Evolutionary conservation across 1,284 basidiomycete genomes (phyloP).

Genomic region (Malassezia dermatis): DNA sequence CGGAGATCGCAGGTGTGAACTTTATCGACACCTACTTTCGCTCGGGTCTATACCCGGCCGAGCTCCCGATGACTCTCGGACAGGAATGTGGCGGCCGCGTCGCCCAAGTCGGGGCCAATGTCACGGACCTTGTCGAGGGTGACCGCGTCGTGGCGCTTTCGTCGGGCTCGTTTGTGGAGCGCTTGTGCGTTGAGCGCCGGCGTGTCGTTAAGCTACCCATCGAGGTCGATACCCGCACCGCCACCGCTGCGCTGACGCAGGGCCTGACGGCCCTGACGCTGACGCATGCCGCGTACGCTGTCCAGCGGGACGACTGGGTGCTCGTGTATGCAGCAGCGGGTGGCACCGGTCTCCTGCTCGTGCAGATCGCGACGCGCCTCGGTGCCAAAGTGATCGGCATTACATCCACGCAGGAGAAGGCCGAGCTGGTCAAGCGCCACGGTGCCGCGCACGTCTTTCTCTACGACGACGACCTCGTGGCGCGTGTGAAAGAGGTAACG

Average conservation of each 20-base stretch:
- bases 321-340: slow-evolving; percentile 85
- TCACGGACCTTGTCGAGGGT: slow-evolving; percentile 54
- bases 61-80: slow-evolving; percentile 66
- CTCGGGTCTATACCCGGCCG: slow-evolving; percentile 51
- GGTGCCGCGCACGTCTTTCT: slow-evolving; percentile 81
- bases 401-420: slow-evolving; percentile 76
- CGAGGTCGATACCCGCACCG: slow-evolving; percentile 57
- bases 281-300: slow-evolving; percentile 69
- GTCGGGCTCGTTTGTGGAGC: slow-evolving; percentile 61
- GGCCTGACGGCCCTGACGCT: slow-evolving; percentile 71
- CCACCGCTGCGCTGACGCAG: slow-evolving; percentile 62
- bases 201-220: slow-evolving; percentile 55
- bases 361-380: slow-evolving; percentile 51
- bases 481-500: slow-evolving; percentile 56
- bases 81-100: slow-evolving; percentile 69
- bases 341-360: slow-evolving; percentile 54
- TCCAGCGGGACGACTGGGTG: slow-evolving; percentile 58
- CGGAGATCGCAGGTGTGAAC: slow-evolving; percentile 50
- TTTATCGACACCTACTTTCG: slow-evolving; percentile 58
- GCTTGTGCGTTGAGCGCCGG: slow-evolving; percentile 60
- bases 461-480: slow-evolving; percentile 53
- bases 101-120: slow-evolving; percentile 53
- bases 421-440: slow-evolving; percentile 64
- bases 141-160: slow-evolving; percentile 57
- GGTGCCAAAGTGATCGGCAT: slow-evolving; percentile 89